These are phyloP conservation scores for Bathelium albidoporum DNA, from an alignment of 495 filamentous ascomycete species.

Conservation along the genomic window DNA sequence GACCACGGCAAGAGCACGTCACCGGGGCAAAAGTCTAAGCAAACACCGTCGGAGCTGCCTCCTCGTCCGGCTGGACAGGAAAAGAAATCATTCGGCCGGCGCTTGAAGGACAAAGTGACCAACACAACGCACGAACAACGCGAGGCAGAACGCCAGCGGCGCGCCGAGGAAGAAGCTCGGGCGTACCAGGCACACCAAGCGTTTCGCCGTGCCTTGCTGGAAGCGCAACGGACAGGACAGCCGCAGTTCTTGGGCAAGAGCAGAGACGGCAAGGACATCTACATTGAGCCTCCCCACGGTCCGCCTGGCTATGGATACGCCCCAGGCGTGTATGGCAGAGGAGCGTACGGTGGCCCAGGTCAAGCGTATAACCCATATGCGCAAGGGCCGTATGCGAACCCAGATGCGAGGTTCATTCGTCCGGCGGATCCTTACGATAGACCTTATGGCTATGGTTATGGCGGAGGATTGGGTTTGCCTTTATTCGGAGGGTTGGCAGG, in stretches of 20 bases:
- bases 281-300: constrained; percentile 33
- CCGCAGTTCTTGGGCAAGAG: constrained; percentile 40
- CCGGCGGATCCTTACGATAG: constrained; percentile 35
- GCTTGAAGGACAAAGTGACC: constrained; percentile 39
- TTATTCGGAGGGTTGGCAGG: constrained; percentile 32
- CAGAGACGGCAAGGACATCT: constrained; percentile 36
- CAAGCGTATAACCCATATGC: constrained; percentile 35
- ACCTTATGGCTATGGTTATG: constrained; percentile 37
- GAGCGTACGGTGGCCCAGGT: constrained; percentile 15
- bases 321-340: constrained; percentile 15
- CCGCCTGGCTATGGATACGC: constrained; percentile 18
- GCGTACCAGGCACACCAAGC: constrained; percentile 32
- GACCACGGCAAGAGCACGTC: constrained; percentile 5
- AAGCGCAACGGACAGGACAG: constrained; percentile 34
- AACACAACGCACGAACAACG: constrained; percentile 37
- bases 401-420: constrained; percentile 36
- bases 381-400: constrained; percentile 31
- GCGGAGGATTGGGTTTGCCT: constrained; percentile 31
- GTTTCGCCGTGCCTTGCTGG: constrained; percentile 32
- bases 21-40: neutral
- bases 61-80: constrained; percentile 12
- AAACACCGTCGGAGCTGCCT: constrained; percentile 9
- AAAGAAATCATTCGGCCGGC: constrained; percentile 33
- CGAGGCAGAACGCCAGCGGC: constrained; percentile 26
- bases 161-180: constrained; percentile 32